Base-by-base conservation (phyloP, 169 alveolate genomes). In the Plasmodium berghei region DNA sequence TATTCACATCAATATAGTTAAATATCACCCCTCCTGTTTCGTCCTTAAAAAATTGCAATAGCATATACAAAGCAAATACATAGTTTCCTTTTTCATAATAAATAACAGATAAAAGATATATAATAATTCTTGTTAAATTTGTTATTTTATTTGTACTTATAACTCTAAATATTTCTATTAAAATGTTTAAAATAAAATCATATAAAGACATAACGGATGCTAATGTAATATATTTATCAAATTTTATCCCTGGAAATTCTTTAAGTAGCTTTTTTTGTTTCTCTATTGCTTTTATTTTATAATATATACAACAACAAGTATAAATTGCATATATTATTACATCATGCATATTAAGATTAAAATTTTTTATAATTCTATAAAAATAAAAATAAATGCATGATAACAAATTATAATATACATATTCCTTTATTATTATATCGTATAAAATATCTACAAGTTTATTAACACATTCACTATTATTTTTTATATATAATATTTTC, bases 351-450 rank as follows among this genome's bases (percentile, higher is more conserved):
- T 67, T 67, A 5, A 83, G 67, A 45, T 56, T 67, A 40, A 83
- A 18, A 26, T 66, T 83, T 83, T 83, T 67, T 28, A 83, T 58
- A 66, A 83, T 83, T 46, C 90, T 52, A 59, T 67, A 67, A 61
- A 83, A 59, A 67, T 83, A 83, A 62, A 83, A 49, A 49, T 83
- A 83, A n/a, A 83, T 42, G 34, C 90, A 83, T 14, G 90, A 67
- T 4, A 83, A 55, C 48, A 83, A 62, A 72, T 83, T 83, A 64
- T 83, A 83, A 45, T 83, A 83, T 55, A 83, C 28, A 61, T 67
- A 83, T 62, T 83, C 90, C 24, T 67, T 83, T 40, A 67, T 54
- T 59, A 72, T 83, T 40, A 6, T 61, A 59, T 61, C 83, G 54
- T 83, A 83, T 59, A 83, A 49, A 14, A 62, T 28, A 69, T 74